These are phyloP conservation scores for Lactarius quietus DNA, from an alignment of 768 basidiomycete genomes.

Conservation along the genomic window DNA sequence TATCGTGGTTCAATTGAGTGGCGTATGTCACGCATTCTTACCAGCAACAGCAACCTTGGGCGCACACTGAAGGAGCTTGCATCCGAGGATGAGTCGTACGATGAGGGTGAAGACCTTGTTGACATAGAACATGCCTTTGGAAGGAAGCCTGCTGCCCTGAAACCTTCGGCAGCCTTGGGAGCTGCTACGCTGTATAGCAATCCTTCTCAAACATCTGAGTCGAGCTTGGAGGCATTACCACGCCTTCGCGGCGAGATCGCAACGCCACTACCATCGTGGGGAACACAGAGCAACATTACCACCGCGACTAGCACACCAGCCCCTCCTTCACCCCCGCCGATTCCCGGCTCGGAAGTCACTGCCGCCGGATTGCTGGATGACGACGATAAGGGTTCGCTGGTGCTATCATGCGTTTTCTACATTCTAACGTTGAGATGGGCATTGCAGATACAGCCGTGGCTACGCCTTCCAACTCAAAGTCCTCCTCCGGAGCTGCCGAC, in stretches of 20 bases:
- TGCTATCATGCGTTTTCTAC: neutral
- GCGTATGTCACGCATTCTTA: slow-evolving; percentile 68
- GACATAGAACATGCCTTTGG: slow-evolving; percentile 53
- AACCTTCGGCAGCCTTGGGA: neutral
- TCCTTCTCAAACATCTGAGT: slow-evolving; percentile 30
- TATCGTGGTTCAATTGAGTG: slow-evolving; percentile 75
- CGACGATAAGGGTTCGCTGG: slow-evolving; percentile 25
- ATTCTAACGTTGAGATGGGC: neutral
- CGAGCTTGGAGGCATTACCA: slow-evolving; percentile 28
- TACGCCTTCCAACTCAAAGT: slow-evolving; percentile 26
- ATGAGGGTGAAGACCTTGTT: slow-evolving; percentile 52
- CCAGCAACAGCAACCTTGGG: slow-evolving; percentile 47
- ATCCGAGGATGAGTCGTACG: slow-evolving; percentile 34
- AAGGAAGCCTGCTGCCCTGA: slow-evolving; percentile 31
- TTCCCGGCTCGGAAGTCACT: slow-evolving; percentile 19
- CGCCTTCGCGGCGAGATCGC: slow-evolving; percentile 14
- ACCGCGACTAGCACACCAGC: neutral
- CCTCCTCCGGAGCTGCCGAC: slow-evolving; percentile 34
- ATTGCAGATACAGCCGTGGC: slow-evolving; percentile 2
- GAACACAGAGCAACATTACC: slow-evolving; percentile 6
- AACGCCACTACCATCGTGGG: slow-evolving; percentile 19
- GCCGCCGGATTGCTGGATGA: slow-evolving; percentile 24
- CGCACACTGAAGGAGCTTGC: slow-evolving; percentile 35
- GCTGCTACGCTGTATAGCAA: slow-evolving; percentile 29
- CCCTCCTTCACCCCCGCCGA: neutral